Evolutionary conservation across 2,329 filamentous ascomycete species (phyloP).

Genomic region (Alternaria viburni): DNA sequence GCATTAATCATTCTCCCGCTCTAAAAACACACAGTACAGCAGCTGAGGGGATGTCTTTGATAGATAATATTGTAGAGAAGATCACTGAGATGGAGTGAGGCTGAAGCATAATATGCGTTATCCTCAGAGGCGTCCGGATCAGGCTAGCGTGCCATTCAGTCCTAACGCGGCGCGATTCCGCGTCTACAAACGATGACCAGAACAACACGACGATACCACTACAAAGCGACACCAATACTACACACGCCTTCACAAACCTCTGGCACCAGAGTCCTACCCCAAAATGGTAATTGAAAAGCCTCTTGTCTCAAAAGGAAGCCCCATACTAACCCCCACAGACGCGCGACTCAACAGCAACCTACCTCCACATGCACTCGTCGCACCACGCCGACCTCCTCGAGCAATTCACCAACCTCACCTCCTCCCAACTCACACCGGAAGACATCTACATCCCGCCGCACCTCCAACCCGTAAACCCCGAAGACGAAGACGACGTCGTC

Average conservation of each 20-base stretch:
- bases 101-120: background rate
- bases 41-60: background rate
- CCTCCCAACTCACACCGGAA: conserved; percentile 56
- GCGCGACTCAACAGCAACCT: conserved; percentile 77
- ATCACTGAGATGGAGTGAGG: background rate
- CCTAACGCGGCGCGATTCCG: conserved; percentile 2
- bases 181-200: background rate
- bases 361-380: conserved; percentile 75
- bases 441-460: conserved; percentile 82
- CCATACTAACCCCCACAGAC: conserved; percentile 46
- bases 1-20: background rate
- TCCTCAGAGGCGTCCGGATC: background rate
- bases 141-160: conserved; percentile 7
- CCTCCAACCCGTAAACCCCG: conserved; percentile 82
- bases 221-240: background rate
- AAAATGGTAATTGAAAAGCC: conserved; percentile 1
- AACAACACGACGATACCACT: background rate
- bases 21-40: background rate
- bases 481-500: conserved; percentile 88
- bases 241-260: no score
- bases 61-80: background rate
- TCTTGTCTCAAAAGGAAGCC: no score
- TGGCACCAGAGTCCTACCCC: no score
- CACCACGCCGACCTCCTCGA: conserved; percentile 81
- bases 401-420: conserved; percentile 52